These are phyloP conservation scores for Saprolegnia parasitica DNA, from an alignment of 352 stramenopile species.

Conservation along the genomic window DNA sequence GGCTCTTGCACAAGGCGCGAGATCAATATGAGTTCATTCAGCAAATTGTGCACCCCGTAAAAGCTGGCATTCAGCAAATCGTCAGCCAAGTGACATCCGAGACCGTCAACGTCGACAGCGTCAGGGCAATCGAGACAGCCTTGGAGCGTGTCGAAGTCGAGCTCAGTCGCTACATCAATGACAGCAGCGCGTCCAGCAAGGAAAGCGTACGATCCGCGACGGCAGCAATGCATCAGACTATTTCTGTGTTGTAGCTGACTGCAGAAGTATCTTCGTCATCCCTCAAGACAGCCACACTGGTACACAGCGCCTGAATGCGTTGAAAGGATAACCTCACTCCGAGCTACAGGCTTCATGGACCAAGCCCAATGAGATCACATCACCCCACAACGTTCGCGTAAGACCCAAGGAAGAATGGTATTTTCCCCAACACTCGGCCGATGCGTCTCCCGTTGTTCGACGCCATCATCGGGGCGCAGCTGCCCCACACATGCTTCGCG, in stretches of 20 bases:
- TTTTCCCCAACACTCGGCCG: constrained; percentile 34
- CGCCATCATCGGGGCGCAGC: not conserved
- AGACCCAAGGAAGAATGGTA: constrained; percentile 51
- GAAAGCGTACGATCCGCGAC: constrained; percentile 2
- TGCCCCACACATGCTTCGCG: not conserved
- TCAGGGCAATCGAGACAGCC: constrained; percentile 47
- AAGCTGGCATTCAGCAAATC: constrained; percentile 79
- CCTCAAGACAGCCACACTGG: not conserved
- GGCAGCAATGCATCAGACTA: too few relatives aligned
- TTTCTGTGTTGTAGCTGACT: too few relatives aligned
- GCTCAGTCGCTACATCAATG: not conserved
- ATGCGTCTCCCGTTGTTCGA: not conserved
- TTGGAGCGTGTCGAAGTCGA: constrained; percentile 30
- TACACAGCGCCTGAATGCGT: not conserved
- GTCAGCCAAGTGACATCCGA: constrained; percentile 69
- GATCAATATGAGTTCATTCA: constrained; percentile 84
- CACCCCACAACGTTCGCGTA: constrained; percentile 72
- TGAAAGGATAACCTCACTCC: too few relatives aligned
- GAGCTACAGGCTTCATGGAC: not conserved
- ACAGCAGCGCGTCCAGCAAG: constrained; percentile 1
- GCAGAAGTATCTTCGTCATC: too few relatives aligned
- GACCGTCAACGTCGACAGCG: constrained; percentile 66
- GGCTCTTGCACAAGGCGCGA: constrained; percentile 55
- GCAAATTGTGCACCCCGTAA: constrained; percentile 66
- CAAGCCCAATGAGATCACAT: constrained; percentile 44